Base-by-base conservation (phyloP, 257 asterid genomes). In the Solanum sejunctum region DNA sequence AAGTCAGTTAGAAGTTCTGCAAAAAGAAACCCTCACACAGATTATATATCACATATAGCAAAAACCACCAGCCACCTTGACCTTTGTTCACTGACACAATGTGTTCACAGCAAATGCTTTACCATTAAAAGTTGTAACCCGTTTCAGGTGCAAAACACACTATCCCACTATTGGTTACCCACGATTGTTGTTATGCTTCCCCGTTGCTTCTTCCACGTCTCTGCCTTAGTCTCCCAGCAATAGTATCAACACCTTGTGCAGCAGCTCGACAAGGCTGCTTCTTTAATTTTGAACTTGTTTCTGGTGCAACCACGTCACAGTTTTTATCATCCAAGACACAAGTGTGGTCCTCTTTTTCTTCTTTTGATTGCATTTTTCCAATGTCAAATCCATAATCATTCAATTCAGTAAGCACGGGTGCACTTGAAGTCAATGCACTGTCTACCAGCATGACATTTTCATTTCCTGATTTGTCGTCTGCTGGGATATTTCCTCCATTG, bases 201-300 rank as follows among this genome's bases (percentile, higher is more conserved):
- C 52, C 18, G 23, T 61, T 45, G 78, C 45, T 61, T 66, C 47
- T 81, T 20, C 20, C 81, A 8, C 89, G 92, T 86, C 96, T 91
- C 89, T 83, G 90, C 89, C 95, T 88, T 88, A 93, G 86, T 91
- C 97, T 91, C 84, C 91, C 93, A 56, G 88, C 98, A 72, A 92
- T 87, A 63, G 93, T 91, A 85, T 90, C 96, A 81, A 91, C 75
- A 17, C 66, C 78, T 36, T 85, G 90, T 75, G 88, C 92, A 47
- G 54, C 49, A 57, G 36, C n/a, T 66, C 6, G 45, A 21, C n/a
- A 84, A 23, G 89, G 89, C 86, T 92, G 90, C 91, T 85, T 88
- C 23, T 67, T 78, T 41, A 91, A 83, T 84, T 79, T 86, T 54
- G 87, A 84, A 87, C 88, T 87, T 77, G 80, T 80, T 78, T 87